phyloP scores from a whole-genome alignment of 148 eudicot genomes.

The Cornus kousa region DNA sequence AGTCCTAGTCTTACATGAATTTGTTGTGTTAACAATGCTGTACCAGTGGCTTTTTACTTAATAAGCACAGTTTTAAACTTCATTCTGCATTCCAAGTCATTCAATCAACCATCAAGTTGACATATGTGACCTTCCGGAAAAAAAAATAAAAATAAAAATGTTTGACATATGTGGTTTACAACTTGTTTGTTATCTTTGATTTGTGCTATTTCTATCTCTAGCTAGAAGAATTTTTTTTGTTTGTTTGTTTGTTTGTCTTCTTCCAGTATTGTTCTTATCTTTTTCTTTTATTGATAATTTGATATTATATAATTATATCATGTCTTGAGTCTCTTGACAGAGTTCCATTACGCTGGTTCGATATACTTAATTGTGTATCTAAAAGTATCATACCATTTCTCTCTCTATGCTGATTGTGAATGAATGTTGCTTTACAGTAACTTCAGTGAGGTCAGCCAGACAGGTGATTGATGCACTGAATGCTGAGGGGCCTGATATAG shows the following conservation, averaged over 20 bases:
- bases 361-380: slow-evolving; percentile 2
- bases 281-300: background rate
- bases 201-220: background rate
- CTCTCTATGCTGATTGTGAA: slow-evolving; percentile 12
- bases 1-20: background rate
- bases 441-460: slow-evolving; percentile 84
- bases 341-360: background rate
- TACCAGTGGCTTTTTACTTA: background rate
- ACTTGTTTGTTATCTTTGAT: background rate
- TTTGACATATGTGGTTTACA: background rate
- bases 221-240: background rate
- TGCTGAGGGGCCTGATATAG: slow-evolving; percentile 91
- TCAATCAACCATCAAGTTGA: background rate
- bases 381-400: slow-evolving; percentile 1
- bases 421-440: slow-evolving; percentile 50
- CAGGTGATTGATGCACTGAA: slow-evolving; percentile 96
- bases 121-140: background rate
- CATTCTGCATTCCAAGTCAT: slow-evolving; percentile 5
- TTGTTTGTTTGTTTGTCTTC: background rate
- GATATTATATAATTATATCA: background rate
- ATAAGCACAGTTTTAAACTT: background rate
- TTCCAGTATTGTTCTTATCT: background rate
- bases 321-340: background rate
- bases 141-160: no score
- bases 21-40: background rate